phyloP scores from a whole-genome alignment of 2,329 filamentous ascomycete species.

The Cercospora brassicicola region DNA sequence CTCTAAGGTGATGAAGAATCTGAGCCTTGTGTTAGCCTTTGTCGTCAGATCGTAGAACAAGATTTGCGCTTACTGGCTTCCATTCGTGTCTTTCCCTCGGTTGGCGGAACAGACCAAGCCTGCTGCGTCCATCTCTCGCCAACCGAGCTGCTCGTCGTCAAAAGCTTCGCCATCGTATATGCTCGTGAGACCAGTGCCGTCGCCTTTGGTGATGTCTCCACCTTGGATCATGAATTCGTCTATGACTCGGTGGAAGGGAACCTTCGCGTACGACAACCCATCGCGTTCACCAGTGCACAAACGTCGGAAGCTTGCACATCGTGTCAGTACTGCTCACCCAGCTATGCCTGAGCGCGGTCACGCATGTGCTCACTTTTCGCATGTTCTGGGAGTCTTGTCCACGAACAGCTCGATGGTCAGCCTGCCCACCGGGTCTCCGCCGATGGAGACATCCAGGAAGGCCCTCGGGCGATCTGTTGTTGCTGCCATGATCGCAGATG shows the following conservation, averaged over 20 bases:
- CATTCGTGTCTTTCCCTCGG: constrained; percentile 44
- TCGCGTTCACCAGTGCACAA: constrained; percentile 45
- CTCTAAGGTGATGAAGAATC: constrained; percentile 47
- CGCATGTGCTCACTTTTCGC: constrained; percentile 45
- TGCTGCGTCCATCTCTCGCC: constrained; percentile 44
- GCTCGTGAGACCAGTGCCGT: constrained; percentile 45
- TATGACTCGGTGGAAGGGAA: constrained; percentile 46
- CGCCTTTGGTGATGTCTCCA: constrained; percentile 44
- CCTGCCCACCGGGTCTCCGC: constrained; percentile 44
- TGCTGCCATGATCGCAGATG: constrained; percentile 22
- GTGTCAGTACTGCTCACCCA: constrained; percentile 19
- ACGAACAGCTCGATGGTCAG: constrained; percentile 49
- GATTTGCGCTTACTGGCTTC: constrained; percentile 36
- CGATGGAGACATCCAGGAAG: constrained; percentile 47
- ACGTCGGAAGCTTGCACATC: constrained; percentile 44
- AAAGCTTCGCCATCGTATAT: constrained; percentile 44
- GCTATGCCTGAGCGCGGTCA: background rate
- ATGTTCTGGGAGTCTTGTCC: constrained; percentile 49
- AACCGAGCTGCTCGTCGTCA: constrained; percentile 46
- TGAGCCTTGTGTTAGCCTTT: constrained; percentile 27
- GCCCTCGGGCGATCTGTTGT: constrained; percentile 39
- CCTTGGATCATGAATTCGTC: constrained; percentile 50
- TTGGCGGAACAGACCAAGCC: constrained; percentile 47
- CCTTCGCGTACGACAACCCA: constrained; percentile 41
- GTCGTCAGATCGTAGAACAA: constrained; percentile 18